Evolutionary conservation across 75 land plant genomes (phyloP).

Genomic region (Azolla pinnata): DNA sequence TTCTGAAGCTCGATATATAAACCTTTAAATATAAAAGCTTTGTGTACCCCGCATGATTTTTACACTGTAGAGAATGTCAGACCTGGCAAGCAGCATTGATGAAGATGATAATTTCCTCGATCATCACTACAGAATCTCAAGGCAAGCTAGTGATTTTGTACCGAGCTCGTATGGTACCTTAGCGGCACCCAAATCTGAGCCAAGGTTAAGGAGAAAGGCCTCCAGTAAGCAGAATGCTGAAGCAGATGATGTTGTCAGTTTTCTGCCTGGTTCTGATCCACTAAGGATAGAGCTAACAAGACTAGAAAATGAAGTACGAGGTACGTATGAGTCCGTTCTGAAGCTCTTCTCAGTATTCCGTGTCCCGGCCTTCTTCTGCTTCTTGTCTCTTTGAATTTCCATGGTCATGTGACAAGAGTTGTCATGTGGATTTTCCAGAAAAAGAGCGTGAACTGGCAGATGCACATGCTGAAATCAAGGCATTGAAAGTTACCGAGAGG

Average conservation of each 20-base stretch:
- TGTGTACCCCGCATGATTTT: too few species aligned
- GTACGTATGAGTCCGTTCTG: conserved; percentile 25
- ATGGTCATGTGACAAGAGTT: too few species aligned
- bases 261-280: conserved; percentile 96
- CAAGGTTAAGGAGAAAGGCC: conserved; percentile 19
- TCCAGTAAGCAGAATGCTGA: conserved; percentile 44
- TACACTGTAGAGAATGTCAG: too few species aligned
- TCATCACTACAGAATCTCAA: conserved; percentile 9
- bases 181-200: conserved; percentile 7
- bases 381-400: too few species aligned
- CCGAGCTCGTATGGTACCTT: neutral
- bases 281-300: conserved; percentile 83
- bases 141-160: conserved; percentile 6
- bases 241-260: conserved; percentile 52
- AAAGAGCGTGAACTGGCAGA: conserved; percentile 80
- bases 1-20: too few species aligned
- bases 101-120: conserved; percentile 21
- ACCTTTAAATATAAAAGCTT: too few species aligned
- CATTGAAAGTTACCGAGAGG: conserved; percentile 62
- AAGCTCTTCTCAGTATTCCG: too few species aligned
- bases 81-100: conserved; percentile 14
- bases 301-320: conserved; percentile 85
- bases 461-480: conserved; percentile 76
- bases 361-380: too few species aligned
- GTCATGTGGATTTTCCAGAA: conserved; percentile 26